Percentiles rank a stretch among this genome's conserved stretches.
Conservation (phyloP, 1,284 basidiomycete species). For the Boletus sp. region DNA sequence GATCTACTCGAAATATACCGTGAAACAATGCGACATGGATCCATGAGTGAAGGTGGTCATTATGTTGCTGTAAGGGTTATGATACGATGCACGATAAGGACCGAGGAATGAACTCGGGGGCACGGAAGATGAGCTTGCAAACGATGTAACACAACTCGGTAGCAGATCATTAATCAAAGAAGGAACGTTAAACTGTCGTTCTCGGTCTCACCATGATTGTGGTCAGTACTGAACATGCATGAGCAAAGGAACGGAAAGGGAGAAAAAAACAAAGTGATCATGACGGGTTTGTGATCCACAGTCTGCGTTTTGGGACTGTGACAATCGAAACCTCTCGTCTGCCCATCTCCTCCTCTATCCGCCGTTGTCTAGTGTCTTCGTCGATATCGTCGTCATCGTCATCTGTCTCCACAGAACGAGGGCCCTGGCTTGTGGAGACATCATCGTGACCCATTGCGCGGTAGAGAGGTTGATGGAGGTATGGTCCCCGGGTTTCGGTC, state of each 20-base stretch:
- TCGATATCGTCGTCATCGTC: slow-evolving; percentile 68
- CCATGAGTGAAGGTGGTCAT: slow-evolving; percentile 32
- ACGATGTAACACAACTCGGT: slow-evolving; percentile 11
- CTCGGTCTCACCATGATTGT: slow-evolving; percentile 14
- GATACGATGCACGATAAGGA: slow-evolving; percentile 22
- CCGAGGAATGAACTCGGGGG: slow-evolving; percentile 1
- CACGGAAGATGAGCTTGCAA: slow-evolving; percentile 7
- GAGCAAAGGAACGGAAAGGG: slow-evolving; percentile 4
- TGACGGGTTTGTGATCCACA: slow-evolving; percentile 68
- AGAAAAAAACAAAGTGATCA: slow-evolving; percentile 15
- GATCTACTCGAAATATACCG: slow-evolving; percentile 37
- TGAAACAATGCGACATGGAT: slow-evolving; percentile 33
- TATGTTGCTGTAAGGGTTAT: slow-evolving; percentile 26
- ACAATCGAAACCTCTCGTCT: slow-evolving; percentile 76
- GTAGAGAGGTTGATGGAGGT: slow-evolving; percentile 58
- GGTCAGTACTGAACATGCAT: slow-evolving; percentile 25
- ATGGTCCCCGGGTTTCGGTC: slow-evolving; percentile 47
- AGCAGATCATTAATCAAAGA: slow-evolving; percentile 20
- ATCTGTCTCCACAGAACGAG: slow-evolving; percentile 48
- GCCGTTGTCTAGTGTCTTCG: slow-evolving; percentile 63
- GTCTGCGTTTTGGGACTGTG: slow-evolving; percentile 69
- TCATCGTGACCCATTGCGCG: slow-evolving; percentile 49
- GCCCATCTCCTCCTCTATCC: slow-evolving; percentile 75
- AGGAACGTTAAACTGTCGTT: slow-evolving; percentile 6
- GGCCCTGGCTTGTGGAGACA: slow-evolving; percentile 35